Base-by-base conservation (phyloP, 1,284 basidiomycete genomes). In the Inonotus obliquus region DNA sequence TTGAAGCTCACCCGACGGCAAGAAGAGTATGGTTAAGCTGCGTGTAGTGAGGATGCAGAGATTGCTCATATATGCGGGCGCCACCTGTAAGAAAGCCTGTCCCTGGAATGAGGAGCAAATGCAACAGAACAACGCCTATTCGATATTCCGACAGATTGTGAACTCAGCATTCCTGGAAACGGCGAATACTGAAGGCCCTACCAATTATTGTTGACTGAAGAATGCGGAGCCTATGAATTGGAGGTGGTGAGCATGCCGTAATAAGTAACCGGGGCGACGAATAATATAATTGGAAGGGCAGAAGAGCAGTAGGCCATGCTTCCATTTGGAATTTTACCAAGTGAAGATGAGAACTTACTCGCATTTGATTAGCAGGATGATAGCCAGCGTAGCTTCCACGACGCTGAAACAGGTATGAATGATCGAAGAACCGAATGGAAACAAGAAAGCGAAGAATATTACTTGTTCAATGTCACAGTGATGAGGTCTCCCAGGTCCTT, bases 1-100 rank as follows among this genome's bases (percentile, higher is more conserved):
- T 51, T 27, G 29, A 35, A 37, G 65, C 76, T 11, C 61, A 86
- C 86, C 86, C 87, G 64, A 89, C 76, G 0, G 80, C 82, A 7
- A 89, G 75, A n/a, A 89, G 71, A 0, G 84, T 80, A 60, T 86
- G 84, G 65, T 89, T 89, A 3, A 89, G 74, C 64, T 88, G 77
- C 0, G 81, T 81, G 13, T 80, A 69, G 66, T 79, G 78, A 1
- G 77, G 76, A 63, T 81, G 77, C 4, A 83, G 71, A 48, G 78
- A 72, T 65, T 83, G 81, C 56, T 81, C 76, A 69, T 74, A 72
- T 17, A 86, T 74, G 23, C 78, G 76, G 44, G 79, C 80, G 44
- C 85, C 85, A n/a, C 84, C 84, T 2, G 79, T 79, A 14, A 87
- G 74, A 69, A 87, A 87, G 0, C 84, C 75, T 2, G 77, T 76